These are phyloP conservation scores for Colletotrichum sidae DNA, from an alignment of 2,329 filamentous ascomycete genomes.

Conservation along the genomic window DNA sequence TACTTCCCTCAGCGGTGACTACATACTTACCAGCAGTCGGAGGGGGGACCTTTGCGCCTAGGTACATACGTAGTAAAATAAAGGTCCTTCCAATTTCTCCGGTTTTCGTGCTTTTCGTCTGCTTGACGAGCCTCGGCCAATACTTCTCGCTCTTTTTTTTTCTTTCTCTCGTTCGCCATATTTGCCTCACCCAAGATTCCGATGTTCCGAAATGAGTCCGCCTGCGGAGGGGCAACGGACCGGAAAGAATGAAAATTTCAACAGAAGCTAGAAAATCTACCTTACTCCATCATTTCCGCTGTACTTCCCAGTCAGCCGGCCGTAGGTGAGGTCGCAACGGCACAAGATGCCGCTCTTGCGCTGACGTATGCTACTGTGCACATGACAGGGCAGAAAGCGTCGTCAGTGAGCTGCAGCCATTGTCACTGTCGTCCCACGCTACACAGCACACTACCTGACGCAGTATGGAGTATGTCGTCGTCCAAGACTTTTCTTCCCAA, in stretches of 20 bases:
- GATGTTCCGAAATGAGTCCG: slow-evolving; percentile 28
- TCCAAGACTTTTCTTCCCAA: slow-evolving; percentile 27
- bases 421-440: slow-evolving; percentile 18
- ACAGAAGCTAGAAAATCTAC: not conserved
- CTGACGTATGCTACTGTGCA: no score
- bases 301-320: not conserved
- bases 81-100: not conserved
- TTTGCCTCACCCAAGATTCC: not conserved
- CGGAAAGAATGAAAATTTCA: not conserved
- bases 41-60: no score
- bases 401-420: no score
- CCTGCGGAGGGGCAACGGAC: slow-evolving; percentile 10
- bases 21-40: not conserved
- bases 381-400: no score
- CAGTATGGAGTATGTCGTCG: slow-evolving; percentile 21
- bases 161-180: slow-evolving; percentile 12
- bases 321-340: no score
- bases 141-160: not conserved
- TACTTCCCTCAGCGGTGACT: slow-evolving; percentile 2
- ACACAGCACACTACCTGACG: not conserved
- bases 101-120: slow-evolving; percentile 9
- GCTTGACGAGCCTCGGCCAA: not conserved
- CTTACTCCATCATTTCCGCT: not conserved
- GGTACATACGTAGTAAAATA: no score
- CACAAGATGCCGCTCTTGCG: no score